Percentiles rank a stretch among this genome's conserved stretches.
Evolutionary conservation across 768 basidiomycete species (phyloP).

Genomic region (Russula emetica): DNA sequence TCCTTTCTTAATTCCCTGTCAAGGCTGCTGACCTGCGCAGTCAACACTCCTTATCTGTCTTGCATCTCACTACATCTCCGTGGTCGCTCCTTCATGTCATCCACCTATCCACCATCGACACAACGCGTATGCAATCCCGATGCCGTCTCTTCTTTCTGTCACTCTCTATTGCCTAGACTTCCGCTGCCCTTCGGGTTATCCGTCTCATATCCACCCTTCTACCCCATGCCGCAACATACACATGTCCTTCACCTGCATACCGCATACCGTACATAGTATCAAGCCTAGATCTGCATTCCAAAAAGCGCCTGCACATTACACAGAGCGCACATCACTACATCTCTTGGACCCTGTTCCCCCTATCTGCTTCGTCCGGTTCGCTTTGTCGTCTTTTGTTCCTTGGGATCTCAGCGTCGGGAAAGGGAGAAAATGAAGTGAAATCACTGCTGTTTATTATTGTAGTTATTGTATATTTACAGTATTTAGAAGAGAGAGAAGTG

Average conservation of each 20-base stretch:
- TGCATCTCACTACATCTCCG: slow-evolving; percentile 15
- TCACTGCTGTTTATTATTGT: slow-evolving; percentile 26
- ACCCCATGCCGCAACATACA: slow-evolving; percentile 17
- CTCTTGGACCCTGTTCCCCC: slow-evolving; percentile 17
- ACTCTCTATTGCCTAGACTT: slow-evolving; percentile 12
- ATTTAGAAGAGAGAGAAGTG: slow-evolving; percentile 19
- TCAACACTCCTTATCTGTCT: slow-evolving; percentile 3
- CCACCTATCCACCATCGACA: slow-evolving; percentile 15
- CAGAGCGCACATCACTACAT: slow-evolving; percentile 26
- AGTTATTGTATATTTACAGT: slow-evolving; percentile 30
- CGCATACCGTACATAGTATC: slow-evolving; percentile 19
- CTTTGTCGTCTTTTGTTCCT: slow-evolving; percentile 22
- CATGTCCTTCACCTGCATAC: slow-evolving; percentile 19
- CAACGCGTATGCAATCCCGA: slow-evolving; percentile 19
- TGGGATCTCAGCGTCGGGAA: slow-evolving; percentile 23
- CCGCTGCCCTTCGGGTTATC: slow-evolving; percentile 3
- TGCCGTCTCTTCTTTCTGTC: slow-evolving; percentile 14
- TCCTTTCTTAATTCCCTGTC: slow-evolving; percentile 8
- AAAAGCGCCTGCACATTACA: slow-evolving; percentile 19
- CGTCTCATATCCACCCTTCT: slow-evolving; percentile 16
- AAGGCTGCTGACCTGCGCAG: slow-evolving; percentile 9
- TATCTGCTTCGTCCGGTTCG: slow-evolving; percentile 15
- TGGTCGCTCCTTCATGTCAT: slow-evolving; percentile 20
- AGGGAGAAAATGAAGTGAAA: slow-evolving; percentile 22
- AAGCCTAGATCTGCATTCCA: slow-evolving; percentile 21